Base-by-base conservation (phyloP, 805 yeast species). In the Candida orba region DNA sequence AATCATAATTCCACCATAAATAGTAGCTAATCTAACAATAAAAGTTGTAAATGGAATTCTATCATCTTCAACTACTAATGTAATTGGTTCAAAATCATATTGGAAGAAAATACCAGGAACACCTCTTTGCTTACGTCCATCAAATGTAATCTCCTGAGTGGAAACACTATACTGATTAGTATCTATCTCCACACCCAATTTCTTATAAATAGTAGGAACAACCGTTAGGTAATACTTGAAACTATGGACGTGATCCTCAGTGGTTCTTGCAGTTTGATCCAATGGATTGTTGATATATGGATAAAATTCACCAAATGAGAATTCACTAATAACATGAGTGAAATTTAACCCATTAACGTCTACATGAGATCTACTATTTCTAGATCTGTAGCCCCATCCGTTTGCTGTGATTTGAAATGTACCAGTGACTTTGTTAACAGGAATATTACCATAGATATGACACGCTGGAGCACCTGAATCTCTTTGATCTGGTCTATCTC, bases 241-340 rank as follows among this genome's bases (percentile, higher is more conserved):
- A 1, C 71, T 62, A 45, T 74, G 79, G 17, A 69, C 47, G 20
- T 71, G 66, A 2, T 73, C 69, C 0, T 68, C 66, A 2, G 88
- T 72, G 15, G 63, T 59, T 51, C 81, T 76, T 1, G 78, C 83
- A 0, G 91, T 81, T 38, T 71, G 71, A 61, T 93, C 98, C 50
- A 93, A 71, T n/a, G 96, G 95, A 58, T 91, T 91, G 52, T 82
- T 73, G 49, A 90, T 71, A 53, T 76, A 83, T 4, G 99, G 97
- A 57, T 79, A 89, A 62, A 84, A 89, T 32, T 79, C 86, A 13
- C 99, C 99, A 64, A 81, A 91, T 10, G 97, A 88, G 49, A 89
- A 77, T 62, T 91, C 98, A 47, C 77, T 76, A 47, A 93, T 81
- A 6, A 78, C 78, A 63, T 93, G 99, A 1, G 95, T 75, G 59